phyloP scores from a whole-genome alignment of 352 stramenopile genomes.

The Phytophthora fragariae region DNA sequence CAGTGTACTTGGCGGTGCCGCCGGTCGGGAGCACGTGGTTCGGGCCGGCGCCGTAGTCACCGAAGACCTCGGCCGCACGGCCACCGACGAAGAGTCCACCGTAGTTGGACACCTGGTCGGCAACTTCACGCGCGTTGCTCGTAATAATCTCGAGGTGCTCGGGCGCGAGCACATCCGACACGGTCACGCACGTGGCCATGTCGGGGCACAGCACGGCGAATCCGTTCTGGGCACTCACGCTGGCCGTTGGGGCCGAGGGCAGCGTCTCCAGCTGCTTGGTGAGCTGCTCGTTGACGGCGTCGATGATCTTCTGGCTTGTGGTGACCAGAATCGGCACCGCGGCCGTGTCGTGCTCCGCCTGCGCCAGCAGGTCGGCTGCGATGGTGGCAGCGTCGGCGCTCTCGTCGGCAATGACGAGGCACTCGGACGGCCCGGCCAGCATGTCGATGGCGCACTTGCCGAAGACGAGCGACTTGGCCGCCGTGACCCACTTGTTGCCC shows the following conservation, averaged over 20 bases:
- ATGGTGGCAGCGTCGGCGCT: conserved; percentile 78
- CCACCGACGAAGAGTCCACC: conserved; percentile 96
- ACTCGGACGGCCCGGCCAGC: conserved; percentile 98
- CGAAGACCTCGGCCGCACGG: conserved; percentile 95
- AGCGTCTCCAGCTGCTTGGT: conserved; percentile 80
- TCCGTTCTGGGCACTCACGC: conserved; percentile 74
- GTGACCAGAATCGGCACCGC: conserved; percentile 97
- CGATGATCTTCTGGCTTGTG: conserved; percentile 86
- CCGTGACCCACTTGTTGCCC: conserved; percentile 99
- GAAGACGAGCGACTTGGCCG: conserved; percentile 97
- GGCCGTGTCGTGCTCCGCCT: conserved; percentile 98
- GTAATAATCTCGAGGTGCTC: conserved; percentile 94
- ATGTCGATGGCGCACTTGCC: conserved; percentile 99
- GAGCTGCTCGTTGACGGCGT: conserved; percentile 91
- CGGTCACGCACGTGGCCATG: conserved; percentile 75
- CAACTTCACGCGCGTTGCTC: conserved; percentile 88
- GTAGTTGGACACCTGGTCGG: conserved; percentile 77
- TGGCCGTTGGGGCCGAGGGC: conserved; percentile 64
- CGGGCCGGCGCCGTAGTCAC: conserved; percentile 98
- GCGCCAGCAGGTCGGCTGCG: conserved; percentile 78
- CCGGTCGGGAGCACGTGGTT: conserved; percentile 99
- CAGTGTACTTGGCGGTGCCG: conserved; percentile 97
- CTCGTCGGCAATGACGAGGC: conserved; percentile 97
- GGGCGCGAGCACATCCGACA: conserved; percentile 88
- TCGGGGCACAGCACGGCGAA: conserved; percentile 83